Evolutionary conservation across 495 filamentous ascomycete genomes (phyloP), one percentile per base, ranked within the genome.

Genomic region (Pseudomonodictys pantanalensis): DNA sequence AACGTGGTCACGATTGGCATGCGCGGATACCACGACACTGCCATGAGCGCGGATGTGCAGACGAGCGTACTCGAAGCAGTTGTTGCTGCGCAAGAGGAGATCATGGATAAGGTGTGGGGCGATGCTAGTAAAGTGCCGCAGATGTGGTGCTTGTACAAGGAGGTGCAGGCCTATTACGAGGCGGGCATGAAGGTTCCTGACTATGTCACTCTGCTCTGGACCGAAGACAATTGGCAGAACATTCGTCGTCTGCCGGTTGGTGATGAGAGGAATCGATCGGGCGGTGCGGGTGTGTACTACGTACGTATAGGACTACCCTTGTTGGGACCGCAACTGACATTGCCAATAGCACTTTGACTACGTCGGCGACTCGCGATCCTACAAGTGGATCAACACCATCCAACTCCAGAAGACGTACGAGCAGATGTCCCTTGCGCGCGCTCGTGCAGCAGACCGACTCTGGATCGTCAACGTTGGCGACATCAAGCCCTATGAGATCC

Each of bases 401-500:
- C 80, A 86, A 65, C 76, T 86, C 4, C 72, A 80, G 67, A 85
- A 86, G 72, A 86, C 83, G 4, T 76, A 77, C 47, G 83, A 87
- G 69, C 83, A 84, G 69, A 85, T 88, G 79, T 73, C 80, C 66
- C 74, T 83, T 29, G 79, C 87, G 0, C 80, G 86, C 56, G 71
- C 79, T 17, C 76, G 85, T 29, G 76, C 82, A 23, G 86, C 87
- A 3, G 76, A 82, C 49, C 75, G 81, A 26, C 87, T 90, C 58
- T 90, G 87, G 87, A 79, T 90, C 39, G 83, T 89, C 66, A 91
- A 90, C 62, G 81, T 91, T 22, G 87, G 87, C 32, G 87, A 91
- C 65, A 72, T 90, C 46, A 89, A 89, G 68, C 80, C 83, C 3
- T 73, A 86, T 5, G 86, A 88, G 71, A 76, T 87, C 25, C 86